Conservation (phyloP, 768 basidiomycete species). For the Tricholoma sp. region DNA sequence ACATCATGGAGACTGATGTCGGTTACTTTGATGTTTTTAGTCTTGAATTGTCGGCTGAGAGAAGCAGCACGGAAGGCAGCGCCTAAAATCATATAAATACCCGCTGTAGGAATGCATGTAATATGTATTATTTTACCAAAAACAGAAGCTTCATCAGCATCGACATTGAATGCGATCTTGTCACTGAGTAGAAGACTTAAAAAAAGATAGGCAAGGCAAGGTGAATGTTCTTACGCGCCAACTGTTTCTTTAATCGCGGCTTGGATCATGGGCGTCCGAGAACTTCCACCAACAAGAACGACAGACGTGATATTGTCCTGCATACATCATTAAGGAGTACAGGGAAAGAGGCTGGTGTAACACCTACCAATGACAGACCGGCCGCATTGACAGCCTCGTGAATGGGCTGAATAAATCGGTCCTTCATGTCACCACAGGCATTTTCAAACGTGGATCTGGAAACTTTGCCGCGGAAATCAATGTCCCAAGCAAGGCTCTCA, state of each 20-base stretch:
- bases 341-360: neutral
- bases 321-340: neutral
- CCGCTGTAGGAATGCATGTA: neutral
- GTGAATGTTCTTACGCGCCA: conserved; percentile 57
- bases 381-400: conserved; percentile 65
- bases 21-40: conserved; percentile 84
- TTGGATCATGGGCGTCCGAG: conserved; percentile 91
- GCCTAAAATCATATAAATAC: conserved; percentile 27
- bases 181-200: conserved; percentile 33
- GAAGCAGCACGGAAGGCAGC: conserved; percentile 91
- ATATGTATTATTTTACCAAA: conserved; percentile 43
- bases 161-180: conserved; percentile 91
- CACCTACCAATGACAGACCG: conserved; percentile 58
- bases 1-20: conserved; percentile 75
- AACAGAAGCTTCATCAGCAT: conserved; percentile 94
- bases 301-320: conserved; percentile 81
- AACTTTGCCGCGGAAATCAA: conserved; percentile 82
- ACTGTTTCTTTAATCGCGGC: conserved; percentile 71
- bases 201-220: neutral
- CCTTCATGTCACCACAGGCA: conserved; percentile 61
- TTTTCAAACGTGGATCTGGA: conserved; percentile 76
- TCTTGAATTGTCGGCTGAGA: conserved; percentile 87
- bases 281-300: conserved; percentile 88
- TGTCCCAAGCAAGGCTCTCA: conserved; percentile 85
- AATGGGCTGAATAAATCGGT: conserved; percentile 66